Evolutionary conservation across 768 basidiomycete species (phyloP), one percentile per base, ranked within the genome.

Genomic region (Pilatotrama ljubarskyi): DNA sequence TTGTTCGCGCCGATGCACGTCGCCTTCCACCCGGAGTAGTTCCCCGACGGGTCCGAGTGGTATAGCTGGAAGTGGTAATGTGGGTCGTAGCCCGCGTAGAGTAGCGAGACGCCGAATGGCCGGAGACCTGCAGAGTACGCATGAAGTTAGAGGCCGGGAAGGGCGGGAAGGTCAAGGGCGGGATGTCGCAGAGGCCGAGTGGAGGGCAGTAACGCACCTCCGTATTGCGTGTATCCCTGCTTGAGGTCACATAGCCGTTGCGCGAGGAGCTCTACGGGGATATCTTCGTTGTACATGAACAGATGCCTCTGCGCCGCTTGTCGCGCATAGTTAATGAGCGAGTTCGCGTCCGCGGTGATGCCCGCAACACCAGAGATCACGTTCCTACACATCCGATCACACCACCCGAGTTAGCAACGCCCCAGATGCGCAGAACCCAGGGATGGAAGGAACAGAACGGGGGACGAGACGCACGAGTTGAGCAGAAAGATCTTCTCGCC

Each of bases 1-100:
- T 91, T 97, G 78, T 98, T 99, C 7, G 95, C 92, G n/a, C 97
- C 96, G 66, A 99, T 93, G 73, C 93, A 97, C 13, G 95, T 97
- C 42, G 96, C 97, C 76, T 98, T 98, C 90, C 95, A 98, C 13
- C 96, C 96, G 0, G 90, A 91, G 75, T 98, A 99, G 76, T 98
- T 99, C 11, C 97, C 97, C 44, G 94, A 96, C 2, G 96, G 97
- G 72, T 98, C 97, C 7, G 93, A 95, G 73, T 97, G 95, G 79
- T 98, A 99, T 22, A 99, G 84, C 72, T 99, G 97, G 83, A 98
- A 97, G 58, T 86, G 77, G 75, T 98, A 94, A 73, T 97, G 91
- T 47, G 93, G 87, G 77, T 99, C 97, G 72, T 93, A 95, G 47
- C 97, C 97, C 10, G 96, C 95, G 66, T 98, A 98, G 37, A 99